Conservation (phyloP, 352 stramenopile species). For the Phytophthora pluvialis region DNA sequence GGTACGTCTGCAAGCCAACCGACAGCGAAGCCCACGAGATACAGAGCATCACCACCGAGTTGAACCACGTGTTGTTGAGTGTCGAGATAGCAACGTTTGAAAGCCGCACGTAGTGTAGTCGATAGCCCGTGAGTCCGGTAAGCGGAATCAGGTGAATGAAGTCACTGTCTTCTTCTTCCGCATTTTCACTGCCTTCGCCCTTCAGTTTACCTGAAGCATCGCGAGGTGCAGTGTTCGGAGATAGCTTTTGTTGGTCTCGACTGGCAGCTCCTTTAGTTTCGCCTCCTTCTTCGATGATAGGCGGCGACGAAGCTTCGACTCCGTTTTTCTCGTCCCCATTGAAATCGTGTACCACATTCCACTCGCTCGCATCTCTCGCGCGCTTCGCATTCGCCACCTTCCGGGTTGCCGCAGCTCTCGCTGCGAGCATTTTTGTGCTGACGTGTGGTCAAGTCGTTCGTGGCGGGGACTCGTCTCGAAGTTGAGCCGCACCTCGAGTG, state of each 20-base stretch:
- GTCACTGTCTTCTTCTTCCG: constrained; percentile 33
- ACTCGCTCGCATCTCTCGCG: constrained; percentile 27
- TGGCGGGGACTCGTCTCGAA: constrained; percentile 1
- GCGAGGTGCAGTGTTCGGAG: background rate
- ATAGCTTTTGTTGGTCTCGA: constrained; percentile 4
- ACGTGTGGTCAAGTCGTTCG: constrained; percentile 10
- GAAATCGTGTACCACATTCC: constrained; percentile 29
- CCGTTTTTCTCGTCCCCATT: constrained; percentile 2
- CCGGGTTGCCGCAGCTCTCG: constrained; percentile 34
- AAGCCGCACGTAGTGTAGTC: constrained; percentile 40
- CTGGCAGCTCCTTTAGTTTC: background rate
- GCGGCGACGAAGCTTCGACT: background rate
- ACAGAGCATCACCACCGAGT: constrained; percentile 72
- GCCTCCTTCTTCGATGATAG: constrained; percentile 5
- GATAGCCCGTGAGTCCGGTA: constrained; percentile 38
- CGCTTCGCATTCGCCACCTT: constrained; percentile 33
- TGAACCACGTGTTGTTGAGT: constrained; percentile 67
- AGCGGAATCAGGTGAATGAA: constrained; percentile 44
- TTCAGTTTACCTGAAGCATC: constrained; percentile 4
- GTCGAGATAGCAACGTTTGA: constrained; percentile 50
- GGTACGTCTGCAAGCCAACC: constrained; percentile 84
- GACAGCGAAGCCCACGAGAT: constrained; percentile 85
- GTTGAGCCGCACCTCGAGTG: background rate
- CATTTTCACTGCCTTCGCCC: background rate
- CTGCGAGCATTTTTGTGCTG: constrained; percentile 28